These are phyloP conservation scores for Luzula sylvatica DNA, from an alignment of 176 grass and related monocot genomes.

Conservation along the genomic window DNA sequence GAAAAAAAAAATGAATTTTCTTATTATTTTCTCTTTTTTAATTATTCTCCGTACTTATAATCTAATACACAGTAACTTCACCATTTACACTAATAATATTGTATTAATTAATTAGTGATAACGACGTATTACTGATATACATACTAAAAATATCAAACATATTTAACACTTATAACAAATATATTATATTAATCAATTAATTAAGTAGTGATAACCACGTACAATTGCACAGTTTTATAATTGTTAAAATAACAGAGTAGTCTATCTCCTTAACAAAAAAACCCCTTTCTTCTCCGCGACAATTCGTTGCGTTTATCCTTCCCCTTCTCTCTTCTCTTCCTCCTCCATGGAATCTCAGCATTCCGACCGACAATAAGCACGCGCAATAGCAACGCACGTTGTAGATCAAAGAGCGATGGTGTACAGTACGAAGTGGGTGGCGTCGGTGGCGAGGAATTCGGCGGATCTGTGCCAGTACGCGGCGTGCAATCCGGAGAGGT, in stretches of 20 bases:
- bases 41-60: too few relatives aligned
- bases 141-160: too few relatives aligned
- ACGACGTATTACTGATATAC: too few relatives aligned
- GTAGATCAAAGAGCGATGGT: conserved; percentile 17
- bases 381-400: neutral
- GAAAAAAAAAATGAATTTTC: too few relatives aligned
- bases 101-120: too few relatives aligned
- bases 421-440: conserved; percentile 44
- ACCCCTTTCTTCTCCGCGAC: neutral
- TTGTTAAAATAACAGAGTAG: conserved; percentile 2
- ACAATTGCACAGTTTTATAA: too few relatives aligned
- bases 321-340: neutral
- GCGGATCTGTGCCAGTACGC: conserved; percentile 71
- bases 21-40: too few relatives aligned
- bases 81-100: too few relatives aligned
- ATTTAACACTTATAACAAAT: too few relatives aligned
- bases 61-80: too few relatives aligned
- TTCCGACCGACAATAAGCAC: neutral
- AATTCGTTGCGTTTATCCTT: conserved; percentile 5
- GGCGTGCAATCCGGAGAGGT: conserved; percentile 81
- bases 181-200: too few relatives aligned
- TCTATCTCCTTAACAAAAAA: neutral
- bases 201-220: too few relatives aligned
- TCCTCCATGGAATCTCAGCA: neutral
- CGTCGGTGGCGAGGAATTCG: conserved; percentile 66